Percentiles rank a stretch among this genome's conserved stretches.
Conservation (phyloP, 805 yeast species). For the Lipomyces yamanashiensis region DNA sequence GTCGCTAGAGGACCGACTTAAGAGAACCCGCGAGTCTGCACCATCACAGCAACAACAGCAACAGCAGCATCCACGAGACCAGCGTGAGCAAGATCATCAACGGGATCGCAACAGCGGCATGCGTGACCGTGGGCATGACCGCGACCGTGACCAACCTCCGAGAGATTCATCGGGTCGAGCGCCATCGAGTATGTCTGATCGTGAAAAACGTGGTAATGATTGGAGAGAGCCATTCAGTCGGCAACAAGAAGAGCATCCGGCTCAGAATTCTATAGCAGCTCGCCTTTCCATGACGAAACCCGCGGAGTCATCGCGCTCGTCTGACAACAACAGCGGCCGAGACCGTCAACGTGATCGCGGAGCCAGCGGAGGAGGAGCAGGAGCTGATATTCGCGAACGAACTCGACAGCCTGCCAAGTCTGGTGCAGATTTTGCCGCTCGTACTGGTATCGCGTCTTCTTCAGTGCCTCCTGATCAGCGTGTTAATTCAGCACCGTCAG, state of each 20-base stretch:
- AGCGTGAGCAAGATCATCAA: conserved; percentile 19
- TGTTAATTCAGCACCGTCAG: neutral
- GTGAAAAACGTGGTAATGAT: conserved; percentile 2
- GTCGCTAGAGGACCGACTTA: neutral
- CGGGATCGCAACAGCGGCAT: conserved; percentile 1
- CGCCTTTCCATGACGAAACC: neutral
- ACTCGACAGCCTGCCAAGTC: too few species aligned
- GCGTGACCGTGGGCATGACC: conserved; percentile 19
- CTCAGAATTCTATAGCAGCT: neutral
- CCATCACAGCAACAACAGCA: neutral
- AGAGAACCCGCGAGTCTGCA: neutral
- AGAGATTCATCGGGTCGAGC: neutral
- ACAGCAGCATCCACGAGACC: neutral
- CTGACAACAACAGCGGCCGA: too few species aligned
- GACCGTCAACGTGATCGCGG: too few species aligned
- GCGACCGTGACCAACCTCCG: conserved; percentile 8
- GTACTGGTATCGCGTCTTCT: too few species aligned
- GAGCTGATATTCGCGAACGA: neutral
- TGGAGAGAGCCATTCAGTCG: neutral
- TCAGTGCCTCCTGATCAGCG: neutral
- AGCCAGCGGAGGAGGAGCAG: neutral
- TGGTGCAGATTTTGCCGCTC: too few species aligned
- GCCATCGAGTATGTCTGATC: neutral
- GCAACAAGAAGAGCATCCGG: neutral
- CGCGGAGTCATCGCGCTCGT: too few species aligned